A percentile compares a stretch with the other conserved stretches of the same genome.
phyloP scores from a whole-genome alignment of 106 monocot genomes.

The Amphibolis antarctica region DNA sequence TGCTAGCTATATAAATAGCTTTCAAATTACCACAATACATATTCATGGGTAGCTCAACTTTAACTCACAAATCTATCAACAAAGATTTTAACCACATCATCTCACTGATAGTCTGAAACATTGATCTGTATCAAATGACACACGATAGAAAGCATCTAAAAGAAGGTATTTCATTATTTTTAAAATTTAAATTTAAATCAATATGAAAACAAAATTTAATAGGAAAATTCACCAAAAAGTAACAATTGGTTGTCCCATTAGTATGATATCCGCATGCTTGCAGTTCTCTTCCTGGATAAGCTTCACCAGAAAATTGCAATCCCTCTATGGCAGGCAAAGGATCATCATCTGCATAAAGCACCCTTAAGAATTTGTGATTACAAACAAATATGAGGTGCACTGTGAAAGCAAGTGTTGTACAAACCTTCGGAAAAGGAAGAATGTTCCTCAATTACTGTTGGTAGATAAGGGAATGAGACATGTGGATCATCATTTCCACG shows the following conservation, averaged over 20 bases:
- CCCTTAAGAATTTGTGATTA: neutral
- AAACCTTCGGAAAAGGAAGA: constrained; percentile 98
- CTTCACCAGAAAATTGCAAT: constrained; percentile 87
- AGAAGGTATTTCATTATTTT: too few relatives aligned
- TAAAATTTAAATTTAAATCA: neutral
- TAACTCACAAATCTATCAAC: too few relatives aligned
- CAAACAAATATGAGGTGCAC: neutral
- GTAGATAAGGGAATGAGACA: constrained; percentile 61
- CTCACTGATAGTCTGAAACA: too few relatives aligned
- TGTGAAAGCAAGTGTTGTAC: neutral
- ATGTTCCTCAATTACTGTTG: constrained; percentile 85
- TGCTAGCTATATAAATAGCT: too few relatives aligned
- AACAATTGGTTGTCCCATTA: constrained; percentile 92
- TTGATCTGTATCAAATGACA: too few relatives aligned
- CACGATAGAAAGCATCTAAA: too few relatives aligned
- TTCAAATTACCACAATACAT: too few relatives aligned
- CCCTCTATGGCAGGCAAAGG: constrained; percentile 86
- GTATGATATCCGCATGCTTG: constrained; percentile 79
- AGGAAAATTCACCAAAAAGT: constrained; percentile 65
- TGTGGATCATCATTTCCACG: constrained; percentile 47
- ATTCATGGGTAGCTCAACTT: too few relatives aligned
- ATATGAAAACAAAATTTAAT: neutral
- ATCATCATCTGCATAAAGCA: constrained; percentile 65
- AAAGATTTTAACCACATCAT: too few relatives aligned
- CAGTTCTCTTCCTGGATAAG: constrained; percentile 88